A percentile compares a stretch with the other conserved stretches of the same genome.
These are phyloP conservation scores for Trichosporon asahii DNA, from an alignment of 1,284 basidiomycete genomes.

Conservation along the genomic window DNA sequence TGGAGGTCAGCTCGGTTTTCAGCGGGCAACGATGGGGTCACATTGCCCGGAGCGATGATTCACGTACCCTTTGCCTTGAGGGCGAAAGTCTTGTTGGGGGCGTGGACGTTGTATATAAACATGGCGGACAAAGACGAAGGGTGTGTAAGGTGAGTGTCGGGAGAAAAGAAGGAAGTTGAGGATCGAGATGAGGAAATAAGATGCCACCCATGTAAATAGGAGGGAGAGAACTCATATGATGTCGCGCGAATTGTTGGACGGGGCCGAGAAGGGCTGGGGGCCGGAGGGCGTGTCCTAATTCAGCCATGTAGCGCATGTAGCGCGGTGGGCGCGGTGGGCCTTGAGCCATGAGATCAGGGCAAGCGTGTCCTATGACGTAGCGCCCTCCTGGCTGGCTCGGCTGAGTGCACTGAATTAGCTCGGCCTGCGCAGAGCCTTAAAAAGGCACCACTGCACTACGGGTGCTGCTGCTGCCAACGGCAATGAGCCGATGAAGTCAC, in stretches of 20 bases:
- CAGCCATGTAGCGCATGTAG: neutral
- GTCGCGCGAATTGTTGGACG: neutral
- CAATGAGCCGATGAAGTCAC: neutral
- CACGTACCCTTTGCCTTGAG: slow-evolving; percentile 22
- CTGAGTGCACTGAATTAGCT: neutral
- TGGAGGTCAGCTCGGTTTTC: slow-evolving; percentile 1
- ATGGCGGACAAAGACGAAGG: slow-evolving; percentile 18
- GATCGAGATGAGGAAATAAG: neutral
- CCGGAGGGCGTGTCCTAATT: slow-evolving; percentile 4
- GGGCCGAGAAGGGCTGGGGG: neutral
- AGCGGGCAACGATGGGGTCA: neutral
- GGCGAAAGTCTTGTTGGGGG: slow-evolving; percentile 39
- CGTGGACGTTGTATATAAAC: slow-evolving; percentile 51
- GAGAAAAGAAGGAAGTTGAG: neutral
- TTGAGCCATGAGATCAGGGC: neutral
- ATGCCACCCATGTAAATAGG: neutral
- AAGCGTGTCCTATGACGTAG: neutral
- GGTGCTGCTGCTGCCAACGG: neutral
- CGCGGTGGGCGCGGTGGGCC: neutral
- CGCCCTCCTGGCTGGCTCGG: neutral
- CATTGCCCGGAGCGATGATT: neutral
- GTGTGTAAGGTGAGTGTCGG: neutral
- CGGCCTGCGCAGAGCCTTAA: neutral
- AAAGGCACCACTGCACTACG: neutral
- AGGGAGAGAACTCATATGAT: neutral